phyloP scores from a whole-genome alignment of 1,284 basidiomycete genomes.

The Cryptococcus amylolentus region DNA sequence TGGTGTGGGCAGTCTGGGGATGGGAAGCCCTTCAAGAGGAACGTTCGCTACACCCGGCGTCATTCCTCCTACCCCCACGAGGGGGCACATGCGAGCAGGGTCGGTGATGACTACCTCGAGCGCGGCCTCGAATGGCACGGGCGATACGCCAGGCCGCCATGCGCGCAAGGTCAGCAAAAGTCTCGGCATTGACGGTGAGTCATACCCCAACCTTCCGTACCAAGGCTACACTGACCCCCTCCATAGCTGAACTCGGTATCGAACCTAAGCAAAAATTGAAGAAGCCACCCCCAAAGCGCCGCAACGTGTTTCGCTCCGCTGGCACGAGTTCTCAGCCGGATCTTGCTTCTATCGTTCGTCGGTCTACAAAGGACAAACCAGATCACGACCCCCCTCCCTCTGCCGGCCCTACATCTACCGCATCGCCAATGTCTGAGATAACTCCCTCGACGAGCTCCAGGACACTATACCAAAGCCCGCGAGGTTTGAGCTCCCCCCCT shows the following conservation, averaged over 20 bases:
- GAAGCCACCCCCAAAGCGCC: constrained; percentile 56
- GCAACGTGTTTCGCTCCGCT: constrained; percentile 78
- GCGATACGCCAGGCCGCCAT: constrained; percentile 6
- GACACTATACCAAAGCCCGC: background rate
- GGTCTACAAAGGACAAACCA: constrained; percentile 62
- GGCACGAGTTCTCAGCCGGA: constrained; percentile 86
- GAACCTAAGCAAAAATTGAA: constrained; percentile 17
- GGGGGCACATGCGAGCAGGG: constrained; percentile 6
- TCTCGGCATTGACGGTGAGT: constrained; percentile 42
- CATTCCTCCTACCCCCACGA: constrained; percentile 32
- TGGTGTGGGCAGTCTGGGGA: constrained; percentile 1
- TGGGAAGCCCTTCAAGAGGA: constrained; percentile 4
- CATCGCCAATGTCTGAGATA: background rate
- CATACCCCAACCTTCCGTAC: background rate
- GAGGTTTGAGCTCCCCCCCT: background rate
- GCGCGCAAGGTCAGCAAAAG: constrained; percentile 16
- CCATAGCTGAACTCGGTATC: constrained; percentile 27
- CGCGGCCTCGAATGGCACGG: constrained; percentile 5
- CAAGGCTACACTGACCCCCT: background rate
- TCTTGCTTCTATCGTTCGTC: constrained; percentile 73
- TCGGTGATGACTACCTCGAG: constrained; percentile 12
- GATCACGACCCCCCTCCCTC: background rate
- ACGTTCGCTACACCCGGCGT: constrained; percentile 10
- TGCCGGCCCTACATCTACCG: constrained; percentile 4
- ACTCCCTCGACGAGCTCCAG: background rate